Percentiles rank a stretch among this genome's conserved stretches.
Conservation (phyloP, 208 protist genomes). For the Tritrichomonas foetus region DNA sequence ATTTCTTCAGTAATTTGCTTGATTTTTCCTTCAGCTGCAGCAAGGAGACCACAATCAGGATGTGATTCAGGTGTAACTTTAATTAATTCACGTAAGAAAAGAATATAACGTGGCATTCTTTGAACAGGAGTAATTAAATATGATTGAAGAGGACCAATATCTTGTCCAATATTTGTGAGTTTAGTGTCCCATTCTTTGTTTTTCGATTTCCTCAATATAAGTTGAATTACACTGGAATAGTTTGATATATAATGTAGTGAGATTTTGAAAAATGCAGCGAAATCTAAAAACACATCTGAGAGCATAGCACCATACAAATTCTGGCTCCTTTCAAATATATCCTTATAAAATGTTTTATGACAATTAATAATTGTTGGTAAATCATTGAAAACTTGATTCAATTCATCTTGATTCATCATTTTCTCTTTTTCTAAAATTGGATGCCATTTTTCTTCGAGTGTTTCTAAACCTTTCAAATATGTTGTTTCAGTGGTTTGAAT, state of each 20-base stretch:
- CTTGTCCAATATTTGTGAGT: background rate
- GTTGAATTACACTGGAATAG: background rate
- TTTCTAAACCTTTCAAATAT: background rate
- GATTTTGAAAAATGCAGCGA: background rate
- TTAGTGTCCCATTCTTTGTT: background rate
- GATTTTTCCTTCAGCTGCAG: background rate
- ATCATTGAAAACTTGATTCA: background rate
- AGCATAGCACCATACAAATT: background rate
- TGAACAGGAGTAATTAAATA: conserved; percentile 24
- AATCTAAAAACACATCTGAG: background rate
- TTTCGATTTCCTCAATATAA: background rate
- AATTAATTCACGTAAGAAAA: conserved; percentile 25
- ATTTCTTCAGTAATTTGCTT: background rate
- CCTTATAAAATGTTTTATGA: background rate
- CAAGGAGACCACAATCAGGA: background rate
- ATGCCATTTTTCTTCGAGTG: background rate
- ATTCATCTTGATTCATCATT: background rate
- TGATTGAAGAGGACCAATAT: background rate
- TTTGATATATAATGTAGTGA: background rate
- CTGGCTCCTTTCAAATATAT: too few relatives aligned
- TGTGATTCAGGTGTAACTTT: background rate
- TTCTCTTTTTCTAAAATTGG: background rate
- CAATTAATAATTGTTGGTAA: background rate
- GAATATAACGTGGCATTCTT: conserved; percentile 1
- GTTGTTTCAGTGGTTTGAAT: background rate